These are phyloP conservation scores for Aspergillus pseudoviridinutans DNA, from an alignment of 2,329 filamentous ascomycete genomes.

Conservation along the genomic window DNA sequence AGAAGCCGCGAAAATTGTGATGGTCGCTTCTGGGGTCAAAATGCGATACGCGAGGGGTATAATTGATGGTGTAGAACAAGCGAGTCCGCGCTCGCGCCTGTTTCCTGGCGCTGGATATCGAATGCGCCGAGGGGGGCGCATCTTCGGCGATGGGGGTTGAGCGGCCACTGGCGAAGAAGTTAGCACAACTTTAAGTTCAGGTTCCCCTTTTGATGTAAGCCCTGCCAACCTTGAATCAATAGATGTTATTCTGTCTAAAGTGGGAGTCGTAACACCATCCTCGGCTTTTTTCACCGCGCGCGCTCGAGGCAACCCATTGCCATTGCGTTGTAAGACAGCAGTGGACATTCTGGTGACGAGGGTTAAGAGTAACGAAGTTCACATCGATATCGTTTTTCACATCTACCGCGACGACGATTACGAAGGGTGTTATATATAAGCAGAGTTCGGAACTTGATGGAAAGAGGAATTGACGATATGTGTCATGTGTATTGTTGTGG, in stretches of 20 bases:
- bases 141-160: constrained; percentile 82
- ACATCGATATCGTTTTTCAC: constrained; percentile 2
- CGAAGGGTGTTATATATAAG: constrained; percentile 5
- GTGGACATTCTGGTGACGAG: constrained; percentile 26
- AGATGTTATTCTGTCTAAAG: constrained; percentile 25
- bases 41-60: constrained; percentile 84
- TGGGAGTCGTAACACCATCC: constrained; percentile 21
- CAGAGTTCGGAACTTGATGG: not conserved
- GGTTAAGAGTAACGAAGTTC: constrained; percentile 8
- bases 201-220: not conserved
- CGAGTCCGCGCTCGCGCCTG: constrained; percentile 76
- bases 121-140: constrained; percentile 87
- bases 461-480: not conserved
- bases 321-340: constrained; percentile 23
- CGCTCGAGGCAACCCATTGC: constrained; percentile 27
- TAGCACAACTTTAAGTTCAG: not conserved
- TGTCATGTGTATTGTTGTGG: constrained; percentile 2
- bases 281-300: constrained; percentile 28
- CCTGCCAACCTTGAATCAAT: constrained; percentile 33
- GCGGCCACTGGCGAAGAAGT: constrained; percentile 56
- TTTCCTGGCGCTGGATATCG: constrained; percentile 78
- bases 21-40: constrained; percentile 92
- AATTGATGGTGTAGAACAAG: constrained; percentile 90
- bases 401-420: not conserved
- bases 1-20: constrained; percentile 94